A percentile compares a stretch with the other conserved stretches of the same genome.
These are phyloP conservation scores for Maudiozyma turicensis DNA, from an alignment of 805 yeast genomes.

Conservation along the genomic window DNA sequence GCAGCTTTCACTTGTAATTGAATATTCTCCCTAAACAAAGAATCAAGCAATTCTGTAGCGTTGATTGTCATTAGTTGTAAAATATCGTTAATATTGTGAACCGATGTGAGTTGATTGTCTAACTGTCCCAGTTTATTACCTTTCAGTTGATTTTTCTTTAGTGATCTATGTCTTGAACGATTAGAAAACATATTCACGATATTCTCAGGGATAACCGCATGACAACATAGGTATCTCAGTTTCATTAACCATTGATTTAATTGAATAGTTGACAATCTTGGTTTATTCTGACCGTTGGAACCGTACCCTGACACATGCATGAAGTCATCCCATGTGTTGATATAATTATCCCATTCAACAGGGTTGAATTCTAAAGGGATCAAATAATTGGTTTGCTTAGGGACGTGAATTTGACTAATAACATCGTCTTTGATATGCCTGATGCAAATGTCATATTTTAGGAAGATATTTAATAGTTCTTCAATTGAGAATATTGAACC, in stretches of 20 bases:
- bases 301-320: slow-evolving; percentile 45
- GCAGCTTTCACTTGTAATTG: slow-evolving; percentile 49
- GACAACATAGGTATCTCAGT: slow-evolving; percentile 75
- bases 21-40: slow-evolving; percentile 40
- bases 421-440: slow-evolving; percentile 86
- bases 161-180: not conserved
- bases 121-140: not conserved
- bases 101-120: slow-evolving; percentile 5
- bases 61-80: slow-evolving; percentile 52
- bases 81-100: slow-evolving; percentile 48
- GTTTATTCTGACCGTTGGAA: slow-evolving; percentile 38
- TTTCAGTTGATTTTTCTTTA: not conserved
- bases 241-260: slow-evolving; percentile 62
- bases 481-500: slow-evolving; percentile 22
- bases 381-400: slow-evolving; percentile 64
- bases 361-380: slow-evolving; percentile 68
- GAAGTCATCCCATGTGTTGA: slow-evolving; percentile 52
- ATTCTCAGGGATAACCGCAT: slow-evolving; percentile 40
- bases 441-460: slow-evolving; percentile 37
- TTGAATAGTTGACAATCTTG: slow-evolving; percentile 41
- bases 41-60: slow-evolving; percentile 40
- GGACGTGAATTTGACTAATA: slow-evolving; percentile 62
- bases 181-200: slow-evolving; percentile 1
- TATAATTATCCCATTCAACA: slow-evolving; percentile 78
- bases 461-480: slow-evolving; percentile 46